Percentiles rank a stretch among this genome's conserved stretches.
These are phyloP conservation scores for Barbatosphaeria neglecta DNA, from an alignment of 495 filamentous ascomycete species.

Conservation along the genomic window DNA sequence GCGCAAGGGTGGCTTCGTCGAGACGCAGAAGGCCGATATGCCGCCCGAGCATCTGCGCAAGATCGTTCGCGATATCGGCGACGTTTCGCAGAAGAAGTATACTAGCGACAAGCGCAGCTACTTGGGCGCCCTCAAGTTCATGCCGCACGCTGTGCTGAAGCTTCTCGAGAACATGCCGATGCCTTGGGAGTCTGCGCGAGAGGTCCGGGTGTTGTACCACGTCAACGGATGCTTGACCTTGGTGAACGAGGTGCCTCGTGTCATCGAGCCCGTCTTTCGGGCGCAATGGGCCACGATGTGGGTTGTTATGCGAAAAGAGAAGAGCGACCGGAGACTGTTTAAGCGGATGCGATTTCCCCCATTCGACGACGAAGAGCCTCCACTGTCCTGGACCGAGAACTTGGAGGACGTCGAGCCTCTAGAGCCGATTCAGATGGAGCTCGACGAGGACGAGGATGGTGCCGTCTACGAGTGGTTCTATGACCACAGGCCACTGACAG, in stretches of 20 bases:
- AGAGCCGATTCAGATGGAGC: conserved; percentile 98
- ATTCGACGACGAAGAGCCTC: conserved; percentile 98
- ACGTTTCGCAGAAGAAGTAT: conserved; percentile 99
- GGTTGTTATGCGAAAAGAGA: conserved; percentile 96
- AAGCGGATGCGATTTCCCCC: conserved; percentile 99
- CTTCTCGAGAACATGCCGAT: conserved; percentile 99
- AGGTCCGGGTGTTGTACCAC: conserved; percentile 97
- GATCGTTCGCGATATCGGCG: conserved; percentile 96
- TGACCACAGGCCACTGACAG: conserved; percentile 81
- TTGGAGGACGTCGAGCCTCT: conserved; percentile 97
- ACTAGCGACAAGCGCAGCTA: conserved; percentile 98
- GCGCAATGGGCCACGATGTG: conserved; percentile 99
- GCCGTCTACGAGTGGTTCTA: conserved; percentile 96
- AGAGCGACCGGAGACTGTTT: conserved; percentile 91
- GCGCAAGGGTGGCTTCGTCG: conserved; percentile 88
- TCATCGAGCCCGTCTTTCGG: conserved; percentile 97
- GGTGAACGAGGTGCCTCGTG: conserved; percentile 92
- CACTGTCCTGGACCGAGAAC: conserved; percentile 95
- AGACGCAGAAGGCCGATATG: conserved; percentile 98
- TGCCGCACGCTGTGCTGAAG: conserved; percentile 99
- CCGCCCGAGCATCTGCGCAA: conserved; percentile 96
- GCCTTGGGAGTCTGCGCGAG: conserved; percentile 94
- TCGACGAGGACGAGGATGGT: conserved; percentile 89
- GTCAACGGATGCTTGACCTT: conserved; percentile 95
- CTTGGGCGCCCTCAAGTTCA: conserved; percentile 94